phyloP scores from a whole-genome alignment of 768 basidiomycete genomes.

The Kwoniella sp. region DNA sequence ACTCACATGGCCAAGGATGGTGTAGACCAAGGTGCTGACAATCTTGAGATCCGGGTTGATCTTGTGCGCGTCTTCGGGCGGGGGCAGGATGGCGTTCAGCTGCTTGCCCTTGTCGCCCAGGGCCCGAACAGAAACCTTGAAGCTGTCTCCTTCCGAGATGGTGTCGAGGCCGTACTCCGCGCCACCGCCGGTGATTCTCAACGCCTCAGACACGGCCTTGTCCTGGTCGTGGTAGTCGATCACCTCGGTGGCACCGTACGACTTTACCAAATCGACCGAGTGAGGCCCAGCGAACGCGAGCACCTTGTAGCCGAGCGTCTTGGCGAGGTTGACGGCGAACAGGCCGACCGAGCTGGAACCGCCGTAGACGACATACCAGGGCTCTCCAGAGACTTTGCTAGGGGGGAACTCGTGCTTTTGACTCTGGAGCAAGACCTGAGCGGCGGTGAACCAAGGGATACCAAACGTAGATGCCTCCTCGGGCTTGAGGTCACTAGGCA shows the following conservation, averaged over 20 bases:
- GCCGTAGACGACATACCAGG: slow-evolving; percentile 43
- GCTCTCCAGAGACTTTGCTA: not conserved
- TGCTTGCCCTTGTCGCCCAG: slow-evolving; percentile 26
- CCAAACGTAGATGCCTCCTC: slow-evolving; percentile 32
- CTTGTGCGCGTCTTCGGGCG: slow-evolving; percentile 18
- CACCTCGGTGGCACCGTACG: slow-evolving; percentile 51
- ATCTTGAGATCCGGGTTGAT: slow-evolving; percentile 22
- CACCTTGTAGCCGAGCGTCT: slow-evolving; percentile 43
- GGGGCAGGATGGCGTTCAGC: slow-evolving; percentile 21
- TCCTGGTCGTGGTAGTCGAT: slow-evolving; percentile 52
- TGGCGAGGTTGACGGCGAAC: slow-evolving; percentile 42
- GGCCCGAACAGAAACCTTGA: slow-evolving; percentile 21
- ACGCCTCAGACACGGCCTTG: slow-evolving; percentile 30
- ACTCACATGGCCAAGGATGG: slow-evolving; percentile 32
- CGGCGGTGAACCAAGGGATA: slow-evolving; percentile 33
- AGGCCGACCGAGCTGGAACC: slow-evolving; percentile 51
- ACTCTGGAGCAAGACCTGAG: slow-evolving; percentile 3
- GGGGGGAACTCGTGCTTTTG: slow-evolving; percentile 4
- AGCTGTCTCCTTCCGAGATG: slow-evolving; percentile 26
- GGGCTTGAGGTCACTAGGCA: slow-evolving; percentile 23
- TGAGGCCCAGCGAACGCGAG: slow-evolving; percentile 50
- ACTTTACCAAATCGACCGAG: slow-evolving; percentile 51
- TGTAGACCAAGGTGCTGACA: slow-evolving; percentile 32
- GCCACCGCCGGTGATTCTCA: slow-evolving; percentile 28
- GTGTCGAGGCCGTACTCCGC: slow-evolving; percentile 31